Evolutionary conservation across 169 alveolate genomes (phyloP).

Genomic region (Cystoisospora suis): DNA sequence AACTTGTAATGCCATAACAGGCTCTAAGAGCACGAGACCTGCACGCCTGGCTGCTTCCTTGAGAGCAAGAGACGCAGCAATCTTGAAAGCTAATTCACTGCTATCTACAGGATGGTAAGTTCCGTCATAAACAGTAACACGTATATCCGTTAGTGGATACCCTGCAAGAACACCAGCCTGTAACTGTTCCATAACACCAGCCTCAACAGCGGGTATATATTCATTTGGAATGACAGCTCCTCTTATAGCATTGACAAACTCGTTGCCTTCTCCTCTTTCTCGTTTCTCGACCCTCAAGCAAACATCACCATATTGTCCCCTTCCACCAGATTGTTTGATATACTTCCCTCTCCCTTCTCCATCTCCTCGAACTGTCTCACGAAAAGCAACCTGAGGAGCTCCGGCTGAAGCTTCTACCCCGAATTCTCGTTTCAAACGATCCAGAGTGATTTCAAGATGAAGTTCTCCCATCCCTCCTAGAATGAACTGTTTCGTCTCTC

Average conservation of each 20-base stretch:
- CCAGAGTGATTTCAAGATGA: constrained; percentile 92
- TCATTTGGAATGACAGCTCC: constrained; percentile 87
- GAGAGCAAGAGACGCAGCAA: constrained; percentile 84
- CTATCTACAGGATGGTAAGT: constrained; percentile 87
- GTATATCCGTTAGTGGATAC: constrained; percentile 82
- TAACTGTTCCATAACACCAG: constrained; percentile 80
- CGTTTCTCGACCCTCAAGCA: constrained; percentile 81
- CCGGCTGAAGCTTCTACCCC: constrained; percentile 85
- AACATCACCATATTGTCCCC: constrained; percentile 90
- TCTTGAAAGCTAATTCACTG: constrained; percentile 86
- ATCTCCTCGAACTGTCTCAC: constrained; percentile 79
- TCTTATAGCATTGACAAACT: constrained; percentile 78
- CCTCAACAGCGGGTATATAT: constrained; percentile 82
- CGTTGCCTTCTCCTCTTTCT: constrained; percentile 79
- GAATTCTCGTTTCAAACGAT: constrained; percentile 90
- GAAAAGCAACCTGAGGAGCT: constrained; percentile 91
- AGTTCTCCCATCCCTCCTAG: constrained; percentile 95
- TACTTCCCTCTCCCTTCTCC: constrained; percentile 82
- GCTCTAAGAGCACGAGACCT: constrained; percentile 85
- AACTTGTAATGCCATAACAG: constrained; percentile 85
- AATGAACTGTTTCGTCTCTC: constrained; percentile 85
- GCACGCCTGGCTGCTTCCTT: constrained; percentile 84
- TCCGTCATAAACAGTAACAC: constrained; percentile 83
- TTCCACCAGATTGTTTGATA: constrained; percentile 88
- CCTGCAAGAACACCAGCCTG: constrained; percentile 80